A percentile compares a stretch with the other conserved stretches of the same genome.
phyloP scores from a whole-genome alignment of 2,329 filamentous ascomycete genomes.

The Ascocoryne sarcoides region DNA sequence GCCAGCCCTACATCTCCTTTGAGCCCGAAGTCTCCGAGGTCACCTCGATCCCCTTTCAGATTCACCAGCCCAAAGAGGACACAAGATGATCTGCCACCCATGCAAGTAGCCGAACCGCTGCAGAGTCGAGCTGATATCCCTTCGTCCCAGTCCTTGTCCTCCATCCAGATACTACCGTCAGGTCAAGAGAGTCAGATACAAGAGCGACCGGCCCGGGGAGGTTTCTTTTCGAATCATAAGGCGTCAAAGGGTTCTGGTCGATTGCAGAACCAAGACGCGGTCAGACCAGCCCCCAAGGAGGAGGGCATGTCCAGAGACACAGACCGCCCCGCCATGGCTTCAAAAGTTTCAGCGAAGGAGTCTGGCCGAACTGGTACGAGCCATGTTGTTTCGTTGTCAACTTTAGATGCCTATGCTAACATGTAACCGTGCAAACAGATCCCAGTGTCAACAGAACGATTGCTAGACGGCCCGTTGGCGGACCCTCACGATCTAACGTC shows the following conservation, averaged over 20 bases:
- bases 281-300: constrained; percentile 28
- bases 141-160: constrained; percentile 15
- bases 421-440: constrained; percentile 13
- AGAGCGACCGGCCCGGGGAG: constrained; percentile 19
- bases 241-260: constrained; percentile 38
- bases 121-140: constrained; percentile 10
- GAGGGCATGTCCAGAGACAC: constrained; percentile 28
- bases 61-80: constrained; percentile 22
- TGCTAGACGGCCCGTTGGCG: constrained; percentile 23
- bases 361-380: constrained; percentile 26
- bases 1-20: constrained; percentile 18
- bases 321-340: constrained; percentile 21
- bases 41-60: constrained; percentile 25
- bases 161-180: constrained; percentile 12
- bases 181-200: constrained; percentile 8
- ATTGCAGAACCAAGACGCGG: constrained; percentile 28
- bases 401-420: not conserved
- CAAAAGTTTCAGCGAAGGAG: constrained; percentile 26
- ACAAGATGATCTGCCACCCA: constrained; percentile 14
- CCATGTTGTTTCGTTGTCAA: constrained; percentile 12
- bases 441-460: constrained; percentile 17
- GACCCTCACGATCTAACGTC: constrained; percentile 21
- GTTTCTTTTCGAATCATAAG: constrained; percentile 40
- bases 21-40: constrained; percentile 22
- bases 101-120: constrained; percentile 16